phyloP scores from a whole-genome alignment of 352 stramenopile genomes.

The Plasmopara viticola region DNA sequence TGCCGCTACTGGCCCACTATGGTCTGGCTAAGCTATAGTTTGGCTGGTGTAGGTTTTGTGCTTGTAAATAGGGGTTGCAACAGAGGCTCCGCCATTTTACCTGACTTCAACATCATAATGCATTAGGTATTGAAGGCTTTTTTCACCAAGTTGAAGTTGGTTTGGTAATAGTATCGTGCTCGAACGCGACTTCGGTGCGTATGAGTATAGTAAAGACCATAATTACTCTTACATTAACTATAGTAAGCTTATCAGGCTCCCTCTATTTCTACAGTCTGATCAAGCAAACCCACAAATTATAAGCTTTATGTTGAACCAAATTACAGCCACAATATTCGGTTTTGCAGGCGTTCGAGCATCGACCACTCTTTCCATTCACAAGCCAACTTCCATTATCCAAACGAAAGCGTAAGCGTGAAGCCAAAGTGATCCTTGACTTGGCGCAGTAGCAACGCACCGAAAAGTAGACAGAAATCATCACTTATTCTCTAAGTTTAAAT shows the following conservation, averaged over 20 bases:
- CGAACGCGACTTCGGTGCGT: too few species aligned
- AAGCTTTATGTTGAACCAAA: neutral
- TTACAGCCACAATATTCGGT: neutral
- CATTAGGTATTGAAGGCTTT: too few species aligned
- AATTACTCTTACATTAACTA: too few species aligned
- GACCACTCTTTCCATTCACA: too few species aligned
- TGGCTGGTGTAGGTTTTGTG: neutral
- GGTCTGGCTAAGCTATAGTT: slow-evolving; percentile 60
- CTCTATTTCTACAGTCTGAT: too few species aligned
- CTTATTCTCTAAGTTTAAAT: slow-evolving; percentile 11
- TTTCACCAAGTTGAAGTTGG: too few species aligned
- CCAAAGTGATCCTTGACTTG: neutral
- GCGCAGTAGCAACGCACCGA: slow-evolving; percentile 1
- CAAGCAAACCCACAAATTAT: too few species aligned
- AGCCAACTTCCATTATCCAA: slow-evolving; percentile 6
- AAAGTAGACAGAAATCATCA: slow-evolving; percentile 3
- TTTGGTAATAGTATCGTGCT: too few species aligned
- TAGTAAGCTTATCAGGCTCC: too few species aligned
- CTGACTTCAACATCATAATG: too few species aligned
- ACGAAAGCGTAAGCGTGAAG: slow-evolving; percentile 1
- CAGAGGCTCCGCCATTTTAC: neutral
- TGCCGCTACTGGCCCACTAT: slow-evolving; percentile 93
- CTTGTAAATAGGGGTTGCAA: neutral
- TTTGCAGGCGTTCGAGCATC: too few species aligned
- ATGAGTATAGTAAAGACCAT: too few species aligned